These are phyloP conservation scores for Albugo candida DNA, from an alignment of 352 stramenopile species.

Conservation along the genomic window DNA sequence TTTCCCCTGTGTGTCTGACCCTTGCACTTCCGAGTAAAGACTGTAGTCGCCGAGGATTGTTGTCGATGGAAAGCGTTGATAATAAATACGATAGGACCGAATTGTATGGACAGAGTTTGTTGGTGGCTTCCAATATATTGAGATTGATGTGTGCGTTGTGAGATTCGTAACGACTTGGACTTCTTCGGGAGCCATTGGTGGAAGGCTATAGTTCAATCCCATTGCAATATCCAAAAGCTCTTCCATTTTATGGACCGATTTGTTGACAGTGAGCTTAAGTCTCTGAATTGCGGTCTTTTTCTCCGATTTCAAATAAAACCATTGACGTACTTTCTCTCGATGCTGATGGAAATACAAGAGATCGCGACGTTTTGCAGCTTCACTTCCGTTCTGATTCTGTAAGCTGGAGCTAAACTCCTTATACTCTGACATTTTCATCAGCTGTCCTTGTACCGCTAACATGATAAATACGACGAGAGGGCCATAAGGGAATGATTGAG, in stretches of 20 bases:
- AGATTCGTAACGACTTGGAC: conserved; percentile 27
- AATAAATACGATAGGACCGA: conserved; percentile 58
- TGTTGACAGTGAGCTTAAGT: conserved; percentile 75
- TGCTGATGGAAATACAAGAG: conserved; percentile 8
- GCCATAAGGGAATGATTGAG: conserved; percentile 23
- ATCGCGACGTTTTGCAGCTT: too few species aligned
- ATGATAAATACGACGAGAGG: conserved; percentile 66
- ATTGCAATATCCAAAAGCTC: conserved; percentile 80
- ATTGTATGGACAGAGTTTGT: conserved; percentile 53
- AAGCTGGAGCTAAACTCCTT: too few species aligned
- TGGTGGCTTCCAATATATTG: conserved; percentile 47
- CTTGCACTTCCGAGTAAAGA: conserved; percentile 59
- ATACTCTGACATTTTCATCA: conserved; percentile 12
- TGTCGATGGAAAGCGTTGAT: conserved; percentile 59
- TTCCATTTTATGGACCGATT: conserved; percentile 75
- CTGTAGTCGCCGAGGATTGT: conserved; percentile 67
- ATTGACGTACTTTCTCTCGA: conserved; percentile 39
- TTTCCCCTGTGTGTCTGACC: conserved; percentile 22
- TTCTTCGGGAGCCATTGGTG: conserved; percentile 38
- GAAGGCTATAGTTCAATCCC: conserved; percentile 64
- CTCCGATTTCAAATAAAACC: conserved; percentile 64
- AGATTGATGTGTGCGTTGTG: conserved; percentile 51
- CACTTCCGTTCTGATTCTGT: too few species aligned
- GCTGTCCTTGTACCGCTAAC: conserved; percentile 71
- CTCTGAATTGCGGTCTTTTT: conserved; percentile 66